phyloP scores from a whole-genome alignment of 371 early-diverging fungal species.

The Rhizopus arrhizus region DNA sequence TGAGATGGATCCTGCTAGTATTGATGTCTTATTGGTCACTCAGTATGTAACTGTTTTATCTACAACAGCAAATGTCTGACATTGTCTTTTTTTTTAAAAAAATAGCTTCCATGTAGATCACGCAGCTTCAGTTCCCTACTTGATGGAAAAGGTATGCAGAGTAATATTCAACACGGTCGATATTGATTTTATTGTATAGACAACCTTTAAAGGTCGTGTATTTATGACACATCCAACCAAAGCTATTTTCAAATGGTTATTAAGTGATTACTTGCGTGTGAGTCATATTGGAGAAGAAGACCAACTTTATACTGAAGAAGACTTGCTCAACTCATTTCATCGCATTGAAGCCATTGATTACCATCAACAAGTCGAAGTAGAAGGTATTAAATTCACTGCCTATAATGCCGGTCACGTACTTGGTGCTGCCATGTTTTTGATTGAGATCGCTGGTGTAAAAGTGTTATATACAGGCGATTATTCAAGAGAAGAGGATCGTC shows the following conservation, averaged over 20 bases:
- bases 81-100: neutral
- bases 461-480: slow-evolving; percentile 99
- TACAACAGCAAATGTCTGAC: neutral
- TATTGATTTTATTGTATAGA: slow-evolving; percentile 54
- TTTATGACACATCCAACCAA: slow-evolving; percentile 99
- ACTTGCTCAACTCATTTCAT: slow-evolving; percentile 89
- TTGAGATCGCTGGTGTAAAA: slow-evolving; percentile 97
- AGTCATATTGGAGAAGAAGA: slow-evolving; percentile 88
- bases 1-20: slow-evolving; percentile 90
- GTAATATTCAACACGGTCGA: neutral
- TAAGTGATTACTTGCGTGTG: slow-evolving; percentile 97
- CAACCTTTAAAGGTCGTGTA: slow-evolving; percentile 97
- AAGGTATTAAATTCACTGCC: slow-evolving; percentile 96
- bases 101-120: slow-evolving; percentile 99
- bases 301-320: slow-evolving; percentile 95
- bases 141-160: slow-evolving; percentile 79
- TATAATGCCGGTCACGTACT: slow-evolving; percentile 99
- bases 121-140: slow-evolving; percentile 98
- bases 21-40: slow-evolving; percentile 96
- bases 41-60: slow-evolving; percentile 67
- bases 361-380: slow-evolving; percentile 96
- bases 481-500: slow-evolving; percentile 99
- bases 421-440: slow-evolving; percentile 99
- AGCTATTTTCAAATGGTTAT: slow-evolving; percentile 98
- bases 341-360: slow-evolving; percentile 98